Percentiles rank a stretch among this genome's conserved stretches.
phyloP scores from a whole-genome alignment of 805 yeast species.

The Tetrapisispora namnaoensis region DNA sequence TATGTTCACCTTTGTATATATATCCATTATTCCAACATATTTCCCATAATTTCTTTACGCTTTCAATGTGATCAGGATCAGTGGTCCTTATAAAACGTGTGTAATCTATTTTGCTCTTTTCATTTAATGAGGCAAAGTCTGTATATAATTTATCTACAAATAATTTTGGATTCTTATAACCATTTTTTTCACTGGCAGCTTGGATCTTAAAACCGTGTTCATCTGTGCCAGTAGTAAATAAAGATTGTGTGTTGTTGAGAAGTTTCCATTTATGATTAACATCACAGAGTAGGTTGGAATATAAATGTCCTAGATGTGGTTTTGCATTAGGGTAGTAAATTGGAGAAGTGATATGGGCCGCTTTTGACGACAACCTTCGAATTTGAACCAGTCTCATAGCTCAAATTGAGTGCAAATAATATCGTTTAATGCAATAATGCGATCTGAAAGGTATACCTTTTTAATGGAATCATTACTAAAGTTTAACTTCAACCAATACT shows the following conservation, averaged over 20 bases:
- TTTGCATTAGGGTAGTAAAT: conserved; percentile 92
- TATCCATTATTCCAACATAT: conserved; percentile 46
- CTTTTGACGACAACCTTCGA: conserved; percentile 1
- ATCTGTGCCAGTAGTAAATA: conserved; percentile 86
- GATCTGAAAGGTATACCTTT: no score
- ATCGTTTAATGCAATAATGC: background rate
- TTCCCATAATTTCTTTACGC: conserved; percentile 66
- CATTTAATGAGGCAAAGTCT: conserved; percentile 57
- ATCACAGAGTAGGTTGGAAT: conserved; percentile 80
- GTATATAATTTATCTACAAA: conserved; percentile 65
- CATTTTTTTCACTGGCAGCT: conserved; percentile 57
- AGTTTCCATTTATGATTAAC: conserved; percentile 64
- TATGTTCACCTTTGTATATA: conserved; percentile 74
- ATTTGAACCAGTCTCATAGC: background rate
- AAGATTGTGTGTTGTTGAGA: conserved; percentile 37
- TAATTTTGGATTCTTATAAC: conserved; percentile 41
- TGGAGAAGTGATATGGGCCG: conserved; percentile 67
- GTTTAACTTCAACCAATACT: background rate
- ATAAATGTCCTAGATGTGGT: conserved; percentile 91
- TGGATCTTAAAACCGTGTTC: conserved; percentile 95
- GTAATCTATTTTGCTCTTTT: conserved; percentile 44
- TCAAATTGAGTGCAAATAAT: background rate
- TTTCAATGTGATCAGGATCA: conserved; percentile 60
- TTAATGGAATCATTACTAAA: no score
- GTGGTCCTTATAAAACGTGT: conserved; percentile 88